Evolutionary conservation across 2,329 filamentous ascomycete species (phyloP).

Genomic region (Orbilia oligospora): DNA sequence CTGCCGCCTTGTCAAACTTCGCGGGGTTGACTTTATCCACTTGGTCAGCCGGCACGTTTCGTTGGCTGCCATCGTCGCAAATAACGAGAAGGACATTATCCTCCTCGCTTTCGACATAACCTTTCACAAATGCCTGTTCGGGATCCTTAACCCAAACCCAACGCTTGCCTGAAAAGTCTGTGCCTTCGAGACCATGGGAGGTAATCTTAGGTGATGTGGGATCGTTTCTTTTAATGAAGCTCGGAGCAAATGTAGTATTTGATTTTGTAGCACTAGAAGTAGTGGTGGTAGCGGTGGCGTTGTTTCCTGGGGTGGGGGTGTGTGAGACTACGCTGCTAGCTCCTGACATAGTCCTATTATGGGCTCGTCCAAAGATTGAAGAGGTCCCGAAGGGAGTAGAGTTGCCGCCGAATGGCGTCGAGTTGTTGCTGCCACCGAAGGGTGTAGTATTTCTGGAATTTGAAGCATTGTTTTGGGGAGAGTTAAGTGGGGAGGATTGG

Average conservation of each 20-base stretch:
- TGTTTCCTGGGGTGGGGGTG: not conserved
- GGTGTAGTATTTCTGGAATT: conserved; percentile 60
- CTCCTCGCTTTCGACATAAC: conserved; percentile 89
- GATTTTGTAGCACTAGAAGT: conserved; percentile 73
- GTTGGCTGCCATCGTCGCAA: conserved; percentile 94
- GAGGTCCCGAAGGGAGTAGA: conserved; percentile 59
- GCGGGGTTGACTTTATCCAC: conserved; percentile 99
- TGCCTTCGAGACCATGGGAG: conserved; percentile 81
- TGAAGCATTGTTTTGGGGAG: conserved; percentile 59
- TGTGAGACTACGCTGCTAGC: conserved; percentile 2
- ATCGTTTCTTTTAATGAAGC: conserved; percentile 83
- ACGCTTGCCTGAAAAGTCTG: conserved; percentile 97
- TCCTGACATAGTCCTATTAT: conserved; percentile 63
- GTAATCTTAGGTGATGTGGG: conserved; percentile 52
- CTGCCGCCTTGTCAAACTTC: conserved; percentile 99
- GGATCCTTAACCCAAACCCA: conserved; percentile 97
- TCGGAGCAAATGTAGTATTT: conserved; percentile 91
- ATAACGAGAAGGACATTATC: conserved; percentile 82
- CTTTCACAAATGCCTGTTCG: conserved; percentile 88
- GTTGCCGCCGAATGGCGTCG: conserved; percentile 57
- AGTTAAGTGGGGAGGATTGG: conserved; percentile 37
- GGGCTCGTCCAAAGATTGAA: conserved; percentile 65
- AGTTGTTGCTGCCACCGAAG: conserved; percentile 52
- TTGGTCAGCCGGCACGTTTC: conserved; percentile 85
- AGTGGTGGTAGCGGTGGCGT: conserved; percentile 1